These are phyloP conservation scores for Cystofilobasidium capitatum DNA, from an alignment of 768 basidiomycete genomes.

Conservation along the genomic window DNA sequence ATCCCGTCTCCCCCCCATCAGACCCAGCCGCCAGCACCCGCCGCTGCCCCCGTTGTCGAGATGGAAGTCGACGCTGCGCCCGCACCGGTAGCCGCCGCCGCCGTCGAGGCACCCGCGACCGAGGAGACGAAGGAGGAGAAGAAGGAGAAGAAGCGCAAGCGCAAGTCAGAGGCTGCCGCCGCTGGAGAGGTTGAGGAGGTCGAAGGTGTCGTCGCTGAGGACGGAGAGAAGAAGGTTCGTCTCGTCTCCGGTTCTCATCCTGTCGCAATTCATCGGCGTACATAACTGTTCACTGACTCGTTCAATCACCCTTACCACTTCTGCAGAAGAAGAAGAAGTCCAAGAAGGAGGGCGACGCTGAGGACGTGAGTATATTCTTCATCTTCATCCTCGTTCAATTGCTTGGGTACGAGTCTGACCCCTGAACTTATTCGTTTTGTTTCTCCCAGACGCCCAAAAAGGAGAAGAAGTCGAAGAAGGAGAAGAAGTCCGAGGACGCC, in stretches of 20 bases:
- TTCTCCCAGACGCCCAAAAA: constrained; percentile 40
- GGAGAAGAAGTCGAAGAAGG: constrained; percentile 45
- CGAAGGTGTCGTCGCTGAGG: constrained; percentile 12
- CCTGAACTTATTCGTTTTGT: background rate
- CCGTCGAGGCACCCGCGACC: constrained; percentile 39
- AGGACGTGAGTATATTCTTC: constrained; percentile 45
- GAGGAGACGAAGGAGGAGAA: constrained; percentile 27
- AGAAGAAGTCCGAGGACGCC: constrained; percentile 25
- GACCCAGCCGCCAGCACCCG: constrained; percentile 30
- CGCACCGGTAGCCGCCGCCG: constrained; percentile 33
- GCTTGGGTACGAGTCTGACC: constrained; percentile 31
- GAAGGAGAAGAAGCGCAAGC: constrained; percentile 69
- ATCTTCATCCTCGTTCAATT: constrained; percentile 31
- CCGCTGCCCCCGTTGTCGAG: constrained; percentile 29
- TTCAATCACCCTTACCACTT: background rate
- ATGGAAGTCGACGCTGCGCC: constrained; percentile 28
- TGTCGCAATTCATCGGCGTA: background rate
- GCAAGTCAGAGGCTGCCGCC: constrained; percentile 38
- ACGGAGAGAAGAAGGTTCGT: constrained; percentile 27
- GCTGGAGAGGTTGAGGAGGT: background rate
- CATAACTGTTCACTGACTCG: background rate
- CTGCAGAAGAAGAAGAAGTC: constrained; percentile 37
- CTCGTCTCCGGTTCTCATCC: background rate
- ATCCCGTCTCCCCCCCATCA: constrained; percentile 43
- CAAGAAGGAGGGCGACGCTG: constrained; percentile 43